Evolutionary conservation across 805 yeast genomes (phyloP).

Genomic region (Maudiozyma saulgeensis): DNA sequence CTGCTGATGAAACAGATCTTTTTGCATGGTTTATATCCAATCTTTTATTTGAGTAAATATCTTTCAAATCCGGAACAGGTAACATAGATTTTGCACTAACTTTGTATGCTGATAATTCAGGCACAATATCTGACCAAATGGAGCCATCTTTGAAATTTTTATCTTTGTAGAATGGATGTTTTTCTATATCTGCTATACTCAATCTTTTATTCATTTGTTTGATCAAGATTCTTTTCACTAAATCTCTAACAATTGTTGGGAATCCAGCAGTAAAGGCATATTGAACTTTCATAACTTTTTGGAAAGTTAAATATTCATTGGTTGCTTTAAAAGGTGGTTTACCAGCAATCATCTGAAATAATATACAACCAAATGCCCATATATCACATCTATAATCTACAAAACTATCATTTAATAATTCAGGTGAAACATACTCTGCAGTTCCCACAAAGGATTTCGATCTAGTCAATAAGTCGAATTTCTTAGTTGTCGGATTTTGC

Average conservation of each 20-base stretch:
- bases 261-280: slow-evolving; percentile 81
- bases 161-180: slow-evolving; percentile 52
- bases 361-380: slow-evolving; percentile 98
- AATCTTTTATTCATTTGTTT: slow-evolving; percentile 56
- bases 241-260: slow-evolving; percentile 62
- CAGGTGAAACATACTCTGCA: slow-evolving; percentile 79
- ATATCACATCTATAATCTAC: slow-evolving; percentile 91
- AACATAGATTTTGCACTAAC: slow-evolving; percentile 72
- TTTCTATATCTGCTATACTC: slow-evolving; percentile 45
- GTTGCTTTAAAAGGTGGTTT: slow-evolving; percentile 80
- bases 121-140: slow-evolving; percentile 53
- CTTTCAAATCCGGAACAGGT: slow-evolving; percentile 49
- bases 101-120: slow-evolving; percentile 62
- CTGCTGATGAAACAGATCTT: background rate
- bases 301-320: slow-evolving; percentile 73
- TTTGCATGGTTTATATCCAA: background rate
- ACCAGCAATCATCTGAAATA: slow-evolving; percentile 93
- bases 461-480: slow-evolving; percentile 55
- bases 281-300: slow-evolving; percentile 69
- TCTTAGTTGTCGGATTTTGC: slow-evolving; percentile 34
- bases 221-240: slow-evolving; percentile 58
- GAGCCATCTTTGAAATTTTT: slow-evolving; percentile 46
- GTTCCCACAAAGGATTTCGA: slow-evolving; percentile 82
- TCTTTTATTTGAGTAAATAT: slow-evolving; percentile 4
- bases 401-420: slow-evolving; percentile 60